Percentiles rank a stretch among this genome's conserved stretches.
These are phyloP conservation scores for Colletotrichum ledebouriae DNA, from an alignment of 2,329 filamentous ascomycete genomes.

Conservation along the genomic window DNA sequence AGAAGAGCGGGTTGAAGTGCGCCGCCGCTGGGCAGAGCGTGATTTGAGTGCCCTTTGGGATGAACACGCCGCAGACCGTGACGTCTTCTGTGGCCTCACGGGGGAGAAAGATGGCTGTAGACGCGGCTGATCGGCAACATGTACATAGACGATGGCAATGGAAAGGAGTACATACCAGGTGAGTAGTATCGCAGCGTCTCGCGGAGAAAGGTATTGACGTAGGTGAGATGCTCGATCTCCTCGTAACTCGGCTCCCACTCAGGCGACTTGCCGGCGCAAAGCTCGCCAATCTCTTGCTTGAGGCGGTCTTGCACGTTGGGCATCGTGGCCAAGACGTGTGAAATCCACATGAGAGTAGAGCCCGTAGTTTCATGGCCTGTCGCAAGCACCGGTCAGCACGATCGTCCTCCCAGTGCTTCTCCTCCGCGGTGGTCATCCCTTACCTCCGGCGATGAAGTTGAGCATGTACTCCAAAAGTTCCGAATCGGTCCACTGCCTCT, in stretches of 20 bases:
- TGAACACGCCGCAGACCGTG: constrained; percentile 46
- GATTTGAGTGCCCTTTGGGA: constrained; percentile 49
- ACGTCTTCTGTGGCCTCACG: constrained; percentile 47
- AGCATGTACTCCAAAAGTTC: constrained; percentile 47
- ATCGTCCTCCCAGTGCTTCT: too few relatives aligned
- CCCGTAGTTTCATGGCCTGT: constrained; percentile 42
- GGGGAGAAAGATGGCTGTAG: constrained; percentile 44
- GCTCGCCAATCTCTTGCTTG: constrained; percentile 35
- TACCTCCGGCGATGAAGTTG: constrained; percentile 45
- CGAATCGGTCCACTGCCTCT: constrained; percentile 44
- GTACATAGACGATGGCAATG: too few relatives aligned
- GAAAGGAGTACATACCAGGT: constrained; percentile 48
- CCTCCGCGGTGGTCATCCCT: not conserved
- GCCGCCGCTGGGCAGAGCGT: constrained; percentile 47
- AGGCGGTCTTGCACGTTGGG: constrained; percentile 33
- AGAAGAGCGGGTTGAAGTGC: constrained; percentile 47
- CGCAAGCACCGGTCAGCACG: not conserved
- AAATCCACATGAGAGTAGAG: constrained; percentile 40
- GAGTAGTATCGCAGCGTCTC: constrained; percentile 55
- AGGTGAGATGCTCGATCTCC: constrained; percentile 61
- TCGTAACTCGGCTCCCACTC: constrained; percentile 53
- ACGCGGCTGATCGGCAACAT: not conserved
- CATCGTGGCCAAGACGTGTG: constrained; percentile 32
- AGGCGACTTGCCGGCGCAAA: constrained; percentile 51
- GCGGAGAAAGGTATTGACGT: constrained; percentile 54